Evolutionary conservation across 176 grass and related monocot species (phyloP), one percentile per base, ranked within the genome.

Genomic region (Musa schizocarpa): DNA sequence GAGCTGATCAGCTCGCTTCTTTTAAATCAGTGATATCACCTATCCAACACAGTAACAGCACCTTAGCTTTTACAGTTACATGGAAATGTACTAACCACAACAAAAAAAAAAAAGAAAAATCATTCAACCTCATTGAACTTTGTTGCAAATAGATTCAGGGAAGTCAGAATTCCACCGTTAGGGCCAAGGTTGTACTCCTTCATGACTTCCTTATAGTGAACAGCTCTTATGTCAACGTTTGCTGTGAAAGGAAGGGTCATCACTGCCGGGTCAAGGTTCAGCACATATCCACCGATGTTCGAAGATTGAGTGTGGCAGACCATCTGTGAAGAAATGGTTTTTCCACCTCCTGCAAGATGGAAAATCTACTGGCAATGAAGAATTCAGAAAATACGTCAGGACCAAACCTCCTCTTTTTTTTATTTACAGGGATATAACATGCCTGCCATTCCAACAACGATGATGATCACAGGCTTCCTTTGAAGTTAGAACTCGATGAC

Each of bases 141-240:
- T 69, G 90, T 94, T 43, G 88, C 63, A 77, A 99, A 94, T 19
- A 94, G 83, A 86, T 99, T 99, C 26, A 99, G 80, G 0, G 88
- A 99, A 50, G 95, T 99, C 25, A 99, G 82, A 76, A 99, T 94
- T 49, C 86, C 90, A 4, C 95, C 95, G 54, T 99, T 99, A n/a
- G 95, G 95, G 52, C 95, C 95, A 52, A 99, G 90, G 13, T 84
- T 84, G 20, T 99, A 91, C 81, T 99, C 90, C 85, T 94, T 99
- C 95, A 94, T 99, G 70, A 99, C 90, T 71, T 99, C 95, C 86
- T 99, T 94, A 56, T 99, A 99, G 2, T 64, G 84, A 65, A 99
- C 84, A 0, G 95, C 95, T 0, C 90, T 86, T 22, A 99, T 99
- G 69, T 99, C 95, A 69, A 99, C 93, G 76, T 99, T 99, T 59